These are phyloP conservation scores for Globisporangium cystogenes DNA, from an alignment of 352 stramenopile genomes.

Conservation along the genomic window DNA sequence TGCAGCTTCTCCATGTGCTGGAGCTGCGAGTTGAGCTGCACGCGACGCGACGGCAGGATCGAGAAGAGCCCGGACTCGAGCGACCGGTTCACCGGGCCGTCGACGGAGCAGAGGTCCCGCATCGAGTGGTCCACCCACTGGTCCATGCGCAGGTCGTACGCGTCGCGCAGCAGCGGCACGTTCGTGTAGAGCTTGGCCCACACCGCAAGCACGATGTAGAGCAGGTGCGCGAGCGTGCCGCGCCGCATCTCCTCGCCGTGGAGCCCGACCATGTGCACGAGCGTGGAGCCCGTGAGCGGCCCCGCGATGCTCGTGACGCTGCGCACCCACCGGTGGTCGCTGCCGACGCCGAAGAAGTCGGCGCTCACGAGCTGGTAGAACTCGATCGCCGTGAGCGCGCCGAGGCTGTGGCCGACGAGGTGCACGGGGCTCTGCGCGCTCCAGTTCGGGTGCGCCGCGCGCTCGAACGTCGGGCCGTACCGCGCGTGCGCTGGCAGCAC, in stretches of 20 bases:
- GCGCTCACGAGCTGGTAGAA: slow-evolving; percentile 61
- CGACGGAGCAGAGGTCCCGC: slow-evolving; percentile 23
- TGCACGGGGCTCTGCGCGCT: slow-evolving; percentile 46
- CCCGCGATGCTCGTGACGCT: slow-evolving; percentile 60
- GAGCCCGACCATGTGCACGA: slow-evolving; percentile 47
- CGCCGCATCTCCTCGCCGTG: slow-evolving; percentile 25
- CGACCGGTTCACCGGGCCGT: slow-evolving; percentile 30
- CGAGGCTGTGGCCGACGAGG: slow-evolving; percentile 58
- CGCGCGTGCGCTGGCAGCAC: slow-evolving; percentile 20
- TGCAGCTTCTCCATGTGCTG: slow-evolving; percentile 54
- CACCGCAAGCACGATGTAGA: slow-evolving; percentile 27
- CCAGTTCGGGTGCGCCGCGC: slow-evolving; percentile 30
- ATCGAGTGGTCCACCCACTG: slow-evolving; percentile 43
- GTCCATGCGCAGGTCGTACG: slow-evolving; percentile 50
- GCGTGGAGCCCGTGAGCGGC: slow-evolving; percentile 44
- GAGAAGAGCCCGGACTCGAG: slow-evolving; percentile 42
- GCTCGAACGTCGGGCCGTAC: slow-evolving; percentile 34
- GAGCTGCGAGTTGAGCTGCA: slow-evolving; percentile 43
- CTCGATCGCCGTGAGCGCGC: slow-evolving; percentile 58
- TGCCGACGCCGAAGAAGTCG: slow-evolving; percentile 53
- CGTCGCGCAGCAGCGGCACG: slow-evolving; percentile 33
- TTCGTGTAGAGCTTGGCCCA: slow-evolving; percentile 37
- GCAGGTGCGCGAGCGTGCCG: slow-evolving; percentile 28
- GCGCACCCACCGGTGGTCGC: slow-evolving; percentile 40
- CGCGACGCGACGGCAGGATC: slow-evolving; percentile 36